These are phyloP conservation scores for Jaltomata sinuosa DNA, from an alignment of 257 asterid genomes.

Conservation along the genomic window DNA sequence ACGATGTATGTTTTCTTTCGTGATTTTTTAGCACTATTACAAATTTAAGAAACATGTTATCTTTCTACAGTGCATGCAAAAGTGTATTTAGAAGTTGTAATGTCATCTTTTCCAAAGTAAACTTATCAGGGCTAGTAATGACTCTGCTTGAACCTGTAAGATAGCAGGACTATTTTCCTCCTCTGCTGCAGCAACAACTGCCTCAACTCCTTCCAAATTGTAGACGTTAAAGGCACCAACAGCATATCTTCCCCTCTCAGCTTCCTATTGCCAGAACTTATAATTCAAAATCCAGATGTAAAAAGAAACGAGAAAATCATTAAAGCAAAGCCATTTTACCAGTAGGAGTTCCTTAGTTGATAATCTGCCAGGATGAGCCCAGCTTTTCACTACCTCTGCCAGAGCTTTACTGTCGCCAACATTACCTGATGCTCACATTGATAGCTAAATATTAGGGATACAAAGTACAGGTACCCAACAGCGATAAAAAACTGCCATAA, in stretches of 20 bases:
- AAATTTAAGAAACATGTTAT: background rate
- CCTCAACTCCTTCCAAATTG: conserved; percentile 90
- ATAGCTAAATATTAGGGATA: conserved; percentile 2
- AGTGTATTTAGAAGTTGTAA: background rate
- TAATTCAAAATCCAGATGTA: conserved; percentile 16
- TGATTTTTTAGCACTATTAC: background rate
- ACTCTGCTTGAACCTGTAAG: conserved; percentile 59
- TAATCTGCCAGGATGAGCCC: conserved; percentile 66
- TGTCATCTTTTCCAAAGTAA: background rate
- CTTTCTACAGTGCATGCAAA: background rate
- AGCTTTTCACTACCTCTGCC: conserved; percentile 73
- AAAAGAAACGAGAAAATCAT: conserved; percentile 1
- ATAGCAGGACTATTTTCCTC: conserved; percentile 86
- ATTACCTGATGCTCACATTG: conserved; percentile 54
- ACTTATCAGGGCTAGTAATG: background rate
- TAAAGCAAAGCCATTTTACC: conserved; percentile 36
- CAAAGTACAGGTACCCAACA: background rate
- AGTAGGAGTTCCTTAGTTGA: conserved; percentile 71
- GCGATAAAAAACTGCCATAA: background rate
- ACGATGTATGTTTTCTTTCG: background rate
- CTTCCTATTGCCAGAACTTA: conserved; percentile 41
- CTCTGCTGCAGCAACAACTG: conserved; percentile 97
- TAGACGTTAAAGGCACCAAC: conserved; percentile 91
- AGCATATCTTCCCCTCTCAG: conserved; percentile 86
- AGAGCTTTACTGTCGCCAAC: conserved; percentile 90